phyloP scores from a whole-genome alignment of 805 yeast genomes.

The Suhomyces prunicola region DNA sequence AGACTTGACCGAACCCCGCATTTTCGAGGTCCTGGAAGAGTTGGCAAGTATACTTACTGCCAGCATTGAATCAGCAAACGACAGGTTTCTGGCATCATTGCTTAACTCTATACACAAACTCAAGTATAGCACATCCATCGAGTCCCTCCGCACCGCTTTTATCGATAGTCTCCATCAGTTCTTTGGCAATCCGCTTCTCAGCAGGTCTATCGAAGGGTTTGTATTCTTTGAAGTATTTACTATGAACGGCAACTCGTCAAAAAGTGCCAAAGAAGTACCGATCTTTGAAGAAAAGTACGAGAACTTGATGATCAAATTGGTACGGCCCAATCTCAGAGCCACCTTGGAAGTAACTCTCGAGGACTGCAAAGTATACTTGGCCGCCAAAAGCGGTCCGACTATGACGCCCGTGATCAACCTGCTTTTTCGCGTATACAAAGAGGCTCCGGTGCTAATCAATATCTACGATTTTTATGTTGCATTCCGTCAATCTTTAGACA shows the following conservation, averaged over 20 bases:
- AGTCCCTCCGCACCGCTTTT: background rate
- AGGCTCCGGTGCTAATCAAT: constrained; percentile 68
- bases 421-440: constrained; percentile 69
- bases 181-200: constrained; percentile 14
- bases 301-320: constrained; percentile 35
- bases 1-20: background rate
- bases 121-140: background rate
- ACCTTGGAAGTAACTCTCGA: constrained; percentile 30
- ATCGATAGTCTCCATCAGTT: constrained; percentile 9
- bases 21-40: background rate
- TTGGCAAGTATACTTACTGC: background rate
- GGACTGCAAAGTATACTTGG: constrained; percentile 24
- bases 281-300: constrained; percentile 36
- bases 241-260: constrained; percentile 21
- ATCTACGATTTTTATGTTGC: constrained; percentile 65
- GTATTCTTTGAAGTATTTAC: constrained; percentile 33
- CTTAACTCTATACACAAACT: background rate
- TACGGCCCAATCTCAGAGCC: constrained; percentile 35
- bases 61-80: background rate
- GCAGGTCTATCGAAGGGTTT: constrained; percentile 22
- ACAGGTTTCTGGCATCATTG: background rate
- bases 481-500: constrained; percentile 49
- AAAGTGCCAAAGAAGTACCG: constrained; percentile 1
- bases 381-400: background rate
- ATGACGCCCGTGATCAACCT: constrained; percentile 49